Base-by-base conservation (phyloP, 306 rosid species). In the Cicer cuneatum region DNA sequence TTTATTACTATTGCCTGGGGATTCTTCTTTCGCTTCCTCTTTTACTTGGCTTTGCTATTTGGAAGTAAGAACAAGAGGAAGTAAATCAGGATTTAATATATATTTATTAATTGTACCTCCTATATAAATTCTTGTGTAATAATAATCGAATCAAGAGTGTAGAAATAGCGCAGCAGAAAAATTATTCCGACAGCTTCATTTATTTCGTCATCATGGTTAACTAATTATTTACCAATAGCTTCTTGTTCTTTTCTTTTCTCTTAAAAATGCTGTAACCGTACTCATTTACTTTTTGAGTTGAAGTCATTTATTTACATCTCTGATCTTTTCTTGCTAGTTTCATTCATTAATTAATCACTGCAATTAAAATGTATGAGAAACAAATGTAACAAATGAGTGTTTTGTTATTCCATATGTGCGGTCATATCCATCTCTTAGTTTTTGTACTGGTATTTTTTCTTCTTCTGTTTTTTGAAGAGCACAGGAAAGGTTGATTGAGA, bases 1-100 rank as follows among this genome's bases (percentile, higher is more conserved):
- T 89, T 87, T 89, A 57, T 93, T 8, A 89, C 91, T 0, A 1
- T 91, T 18, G 97, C 98, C 7, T 89, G 90, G 94, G 98, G 98
- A 0, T 91, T 93, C 58, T 82, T 93, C 82, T 93, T 91, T 49
- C 87, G 98, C 5, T 60, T 93, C 68, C 80, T 93, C 12, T 93
- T 93, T 83, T 93, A 93, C 65, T 39, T 89, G 68, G 47, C 88
- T 0, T 46, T 93, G 49, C 72, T 89, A 62, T 58, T 89, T 18
- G 94, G 98, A 1, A 91, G 97, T 83, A 93, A 81, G 81, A 93
- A 91, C 59, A 93, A 85, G 84, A 85, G 98, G 66, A 69, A 8
- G 35, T 45, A 66, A 9, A n/a, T 10, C 7, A 16, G 13, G 6
- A 14, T 18, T 4, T 66, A 7, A 8, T 13, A 0, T 9, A 0